Evolutionary conservation across 352 stramenopile species (phyloP).

Genomic region (Phytophthora colocasiae): DNA sequence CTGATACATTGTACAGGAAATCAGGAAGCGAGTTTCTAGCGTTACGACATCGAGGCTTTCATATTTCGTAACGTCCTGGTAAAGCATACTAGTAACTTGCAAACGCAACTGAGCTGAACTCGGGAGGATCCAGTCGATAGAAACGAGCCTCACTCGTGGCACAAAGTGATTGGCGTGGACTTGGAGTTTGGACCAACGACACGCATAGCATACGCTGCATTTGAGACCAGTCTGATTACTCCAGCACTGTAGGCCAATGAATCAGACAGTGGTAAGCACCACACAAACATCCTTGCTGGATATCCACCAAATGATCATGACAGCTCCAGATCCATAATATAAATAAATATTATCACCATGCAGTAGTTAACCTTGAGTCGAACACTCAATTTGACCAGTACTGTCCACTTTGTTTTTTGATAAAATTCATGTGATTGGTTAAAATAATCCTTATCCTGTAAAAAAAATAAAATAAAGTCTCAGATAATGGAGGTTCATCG

Average conservation of each 20-base stretch:
- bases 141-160: background rate
- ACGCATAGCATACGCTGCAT: background rate
- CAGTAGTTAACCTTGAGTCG: background rate
- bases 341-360: no score
- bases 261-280: slow-evolving; percentile 6
- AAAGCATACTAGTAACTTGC: no score
- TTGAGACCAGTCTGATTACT: slow-evolving; percentile 16
- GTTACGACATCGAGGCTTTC: slow-evolving; percentile 9
- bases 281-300: slow-evolving; percentile 12
- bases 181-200: slow-evolving; percentile 8
- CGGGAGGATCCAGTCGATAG: background rate
- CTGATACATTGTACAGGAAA: background rate
- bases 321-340: background rate
- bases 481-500: slow-evolving; percentile 42
- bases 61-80: background rate
- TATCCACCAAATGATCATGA: slow-evolving; percentile 9
- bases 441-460: background rate
- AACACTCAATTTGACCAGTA: background rate
- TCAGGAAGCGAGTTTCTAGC: background rate
- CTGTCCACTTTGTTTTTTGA: no score
- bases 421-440: background rate
- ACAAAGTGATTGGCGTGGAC: background rate
- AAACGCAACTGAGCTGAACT: no score
- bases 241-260: background rate
- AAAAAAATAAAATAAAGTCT: background rate